A percentile compares a stretch with the other conserved stretches of the same genome.
These are phyloP conservation scores for Nepenthes mirabilis DNA, from an alignment of 148 eudicot genomes.

Conservation along the genomic window DNA sequence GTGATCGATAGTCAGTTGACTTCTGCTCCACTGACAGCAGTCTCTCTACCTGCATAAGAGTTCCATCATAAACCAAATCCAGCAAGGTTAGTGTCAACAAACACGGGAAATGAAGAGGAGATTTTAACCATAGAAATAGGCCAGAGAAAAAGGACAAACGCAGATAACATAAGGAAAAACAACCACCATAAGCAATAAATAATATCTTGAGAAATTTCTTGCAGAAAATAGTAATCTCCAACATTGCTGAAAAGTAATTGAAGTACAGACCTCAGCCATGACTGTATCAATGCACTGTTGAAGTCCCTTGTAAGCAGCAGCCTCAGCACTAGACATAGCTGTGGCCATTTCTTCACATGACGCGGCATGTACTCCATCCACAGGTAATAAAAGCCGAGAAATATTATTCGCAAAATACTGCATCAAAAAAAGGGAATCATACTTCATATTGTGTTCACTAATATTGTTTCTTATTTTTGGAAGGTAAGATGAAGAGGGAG, in stretches of 20 bases:
- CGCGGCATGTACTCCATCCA: conserved; percentile 96
- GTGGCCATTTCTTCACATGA: conserved; percentile 94
- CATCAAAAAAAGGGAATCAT: conserved; percentile 3
- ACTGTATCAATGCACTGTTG: conserved; percentile 97
- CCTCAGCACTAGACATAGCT: conserved; percentile 93
- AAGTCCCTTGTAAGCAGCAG: conserved; percentile 91
- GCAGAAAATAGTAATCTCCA: background rate
- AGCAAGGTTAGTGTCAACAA: conserved; percentile 7
- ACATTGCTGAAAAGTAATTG: background rate
- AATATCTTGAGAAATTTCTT: background rate
- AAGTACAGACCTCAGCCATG: conserved; percentile 85
- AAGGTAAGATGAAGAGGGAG: too few relatives aligned
- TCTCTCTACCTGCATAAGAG: conserved; percentile 59
- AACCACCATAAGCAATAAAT: too few relatives aligned
- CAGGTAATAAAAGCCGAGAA: conserved; percentile 81
- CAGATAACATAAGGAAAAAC: background rate
- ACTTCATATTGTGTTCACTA: too few relatives aligned
- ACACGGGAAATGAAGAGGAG: background rate
- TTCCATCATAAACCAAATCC: conserved; percentile 3
- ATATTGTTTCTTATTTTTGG: too few relatives aligned
- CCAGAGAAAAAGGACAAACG: background rate
- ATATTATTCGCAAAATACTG: conserved; percentile 86
- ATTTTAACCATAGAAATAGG: background rate
- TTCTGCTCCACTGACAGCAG: conserved; percentile 90
- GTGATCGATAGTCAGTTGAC: conserved; percentile 74